Evolutionary conservation across 805 yeast genomes (phyloP), one percentile per base, ranked within the genome.

Genomic region (Schizosaccharomyces octosporus): DNA sequence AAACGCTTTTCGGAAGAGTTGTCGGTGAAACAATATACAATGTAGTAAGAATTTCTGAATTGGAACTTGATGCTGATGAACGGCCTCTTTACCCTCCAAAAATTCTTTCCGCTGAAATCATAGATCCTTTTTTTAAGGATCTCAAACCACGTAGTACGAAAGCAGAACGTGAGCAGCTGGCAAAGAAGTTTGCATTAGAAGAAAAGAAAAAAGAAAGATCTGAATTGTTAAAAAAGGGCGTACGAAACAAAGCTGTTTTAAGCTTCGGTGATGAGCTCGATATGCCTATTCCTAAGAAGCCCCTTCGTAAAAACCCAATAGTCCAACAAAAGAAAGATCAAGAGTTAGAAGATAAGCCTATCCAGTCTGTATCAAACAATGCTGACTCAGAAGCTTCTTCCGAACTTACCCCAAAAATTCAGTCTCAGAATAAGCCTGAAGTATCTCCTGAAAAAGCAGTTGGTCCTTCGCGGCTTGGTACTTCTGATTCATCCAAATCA

Each of bases 1-100:
- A 72, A 64, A 74, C 81, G 15, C 66, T 81, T 27, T 74, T 83
- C 65, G 90, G 89, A 2, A 77, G 78, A 63, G 72, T 83, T 15
- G 76, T 76, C 1, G 85, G 80, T 3, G 79, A 79, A 42, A 72
- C 82, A 0, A 74, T 80, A 4, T 84, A 75, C 70, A 78, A 73
- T 39, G 76, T 81, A 15, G 68, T 77, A 43, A 72, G 73, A 59
- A 80, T 83, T 4, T 68, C 74, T 2, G 78, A 77, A 48, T 72
- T 76, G 15, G 84, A 80, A 64, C 62, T 75, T 55, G 72, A 70
- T 27, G 74, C 73, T 36, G 74, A 69, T 4, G 75, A 72, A 36
- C 66, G 67, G 21, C 84, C 83, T 1, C 48, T 79, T 13, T 81
- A 75, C 65, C 85, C 87, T 0, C 76, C 78, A 0, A 67, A 62